Evolutionary conservation across 306 rosid genomes (phyloP).

Genomic region (Arachis hypogaea): DNA sequence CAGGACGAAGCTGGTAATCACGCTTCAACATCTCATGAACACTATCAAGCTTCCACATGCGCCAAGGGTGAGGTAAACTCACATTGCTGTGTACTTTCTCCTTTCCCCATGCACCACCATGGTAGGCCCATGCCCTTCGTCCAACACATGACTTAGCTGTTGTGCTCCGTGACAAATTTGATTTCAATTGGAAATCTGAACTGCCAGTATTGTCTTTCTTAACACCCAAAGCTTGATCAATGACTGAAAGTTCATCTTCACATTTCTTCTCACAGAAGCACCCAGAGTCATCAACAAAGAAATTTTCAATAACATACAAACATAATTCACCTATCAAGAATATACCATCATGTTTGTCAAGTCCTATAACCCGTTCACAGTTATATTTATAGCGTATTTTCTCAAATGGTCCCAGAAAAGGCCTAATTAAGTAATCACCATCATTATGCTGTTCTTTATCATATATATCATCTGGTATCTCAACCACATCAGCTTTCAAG

Average conservation of each 20-base stretch:
- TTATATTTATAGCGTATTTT: constrained; percentile 85
- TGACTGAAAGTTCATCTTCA: constrained; percentile 88
- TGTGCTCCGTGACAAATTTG: constrained; percentile 73
- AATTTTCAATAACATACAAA: constrained; percentile 94
- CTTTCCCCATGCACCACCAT: constrained; percentile 99
- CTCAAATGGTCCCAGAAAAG: constrained; percentile 88
- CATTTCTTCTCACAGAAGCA: constrained; percentile 90
- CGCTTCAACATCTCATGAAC: constrained; percentile 99
- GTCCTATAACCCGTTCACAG: constrained; percentile 95
- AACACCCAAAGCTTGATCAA: constrained; percentile 98
- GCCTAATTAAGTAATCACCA: constrained; percentile 94
- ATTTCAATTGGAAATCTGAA: constrained; percentile 82
- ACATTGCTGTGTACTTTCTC: constrained; percentile 85
- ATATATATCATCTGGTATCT: constrained; percentile 63
- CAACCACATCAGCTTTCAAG: constrained; percentile 63
- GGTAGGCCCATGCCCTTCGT: constrained; percentile 99
- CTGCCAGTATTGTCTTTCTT: constrained; percentile 70
- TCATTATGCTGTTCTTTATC: constrained; percentile 80
- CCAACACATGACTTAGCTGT: constrained; percentile 71
- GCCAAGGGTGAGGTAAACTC: constrained; percentile 92
- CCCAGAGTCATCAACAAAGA: constrained; percentile 80
- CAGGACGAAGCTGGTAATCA: constrained; percentile 99
- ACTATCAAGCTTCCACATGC: constrained; percentile 96
- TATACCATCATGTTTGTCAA: constrained; percentile 98
- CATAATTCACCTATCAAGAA: constrained; percentile 91